These are phyloP conservation scores for Pichia sp. DNA, from an alignment of 1,139 yeast species.

Conservation along the genomic window DNA sequence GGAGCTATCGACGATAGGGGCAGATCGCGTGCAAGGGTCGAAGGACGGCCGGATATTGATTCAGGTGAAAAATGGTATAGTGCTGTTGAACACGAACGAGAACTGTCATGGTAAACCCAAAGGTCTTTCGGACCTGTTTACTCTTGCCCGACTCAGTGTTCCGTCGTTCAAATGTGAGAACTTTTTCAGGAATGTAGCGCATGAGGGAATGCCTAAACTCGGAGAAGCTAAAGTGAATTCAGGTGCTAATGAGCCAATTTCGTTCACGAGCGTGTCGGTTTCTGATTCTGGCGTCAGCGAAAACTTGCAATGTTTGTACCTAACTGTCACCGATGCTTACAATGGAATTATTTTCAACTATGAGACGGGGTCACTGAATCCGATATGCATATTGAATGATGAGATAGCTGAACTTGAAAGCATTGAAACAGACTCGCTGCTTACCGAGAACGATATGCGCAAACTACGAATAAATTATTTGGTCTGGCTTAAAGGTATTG, in stretches of 20 bases:
- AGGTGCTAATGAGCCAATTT: slow-evolving; percentile 5
- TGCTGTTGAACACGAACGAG: slow-evolving; percentile 10
- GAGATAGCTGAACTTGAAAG: slow-evolving; percentile 19
- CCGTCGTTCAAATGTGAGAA: slow-evolving; percentile 21
- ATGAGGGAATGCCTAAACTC: slow-evolving; percentile 3
- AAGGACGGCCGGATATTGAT: slow-evolving; percentile 26
- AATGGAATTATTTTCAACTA: slow-evolving; percentile 24
- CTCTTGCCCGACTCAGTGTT: slow-evolving; percentile 17
- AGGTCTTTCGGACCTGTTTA: slow-evolving; percentile 20
- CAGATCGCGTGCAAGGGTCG: slow-evolving; percentile 21
- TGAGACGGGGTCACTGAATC: slow-evolving; percentile 20
- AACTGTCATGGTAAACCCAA: slow-evolving; percentile 10
- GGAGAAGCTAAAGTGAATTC: slow-evolving; percentile 10
- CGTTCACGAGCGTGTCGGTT: slow-evolving; percentile 19
- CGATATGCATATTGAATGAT: slow-evolving; percentile 19
- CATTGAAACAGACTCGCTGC: slow-evolving; percentile 19
- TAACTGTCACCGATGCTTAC: slow-evolving; percentile 25
- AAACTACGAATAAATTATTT: slow-evolving; percentile 28
- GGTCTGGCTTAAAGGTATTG: slow-evolving; percentile 24
- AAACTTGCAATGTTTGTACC: slow-evolving; percentile 19
- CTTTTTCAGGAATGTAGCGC: slow-evolving; percentile 15
- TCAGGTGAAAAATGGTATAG: slow-evolving; percentile 15
- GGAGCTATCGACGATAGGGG: slow-evolving; percentile 6
- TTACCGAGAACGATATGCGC: slow-evolving; percentile 20
- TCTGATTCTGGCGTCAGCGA: slow-evolving; percentile 27